Base-by-base conservation (phyloP, 495 filamentous ascomycete genomes). In the Penicillium turbatum region DNA sequence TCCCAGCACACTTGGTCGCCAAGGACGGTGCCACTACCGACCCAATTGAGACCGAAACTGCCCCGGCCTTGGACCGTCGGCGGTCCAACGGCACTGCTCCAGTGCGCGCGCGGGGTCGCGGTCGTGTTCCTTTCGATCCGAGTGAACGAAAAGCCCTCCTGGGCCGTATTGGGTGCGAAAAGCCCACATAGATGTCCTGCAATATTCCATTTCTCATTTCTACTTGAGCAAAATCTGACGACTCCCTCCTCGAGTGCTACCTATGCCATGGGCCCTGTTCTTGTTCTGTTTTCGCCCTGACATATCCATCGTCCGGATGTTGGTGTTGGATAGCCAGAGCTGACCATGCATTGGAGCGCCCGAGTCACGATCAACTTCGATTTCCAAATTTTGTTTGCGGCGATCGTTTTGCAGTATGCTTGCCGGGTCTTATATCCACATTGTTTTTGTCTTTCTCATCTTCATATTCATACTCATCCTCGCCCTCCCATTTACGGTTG, bases 151-250 rank as follows among this genome's bases (percentile, higher is more conserved):
- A 88, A 70, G 86, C 87, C 61, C 70, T 89, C 48, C 71, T 89
- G 29, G 85, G 84, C 24, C 72, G 86, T 31, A 89, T 89, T 57
- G 86, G 86, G 46, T 89, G 86, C 64, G 86, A 89, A 66, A 88
- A 88, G 59, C 71, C 74, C 19, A 72, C 72, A 13, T 75, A 64
- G 34, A 54, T 32, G 16, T 36, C 29, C 10, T 53, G 54, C 53
- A 48, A 48, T 31, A 42, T 53, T 31, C 44, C 30, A 24, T 30
- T n/a, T 48, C 46, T 35, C 41, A 41, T 53, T 48, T 44, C 13
- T 53, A 5, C 54, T 45, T 59, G 39, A 47, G 39, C 54, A 49
- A 51, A 54, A 52, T 54, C 51, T 61, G 34, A 63, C 31, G 56
- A 65, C 54, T 54, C 37, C 39, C 55, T 42, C 46, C 54, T 53